Base-by-base conservation (phyloP, 139 green algal species). In the Picocystis salinarum region DNA sequence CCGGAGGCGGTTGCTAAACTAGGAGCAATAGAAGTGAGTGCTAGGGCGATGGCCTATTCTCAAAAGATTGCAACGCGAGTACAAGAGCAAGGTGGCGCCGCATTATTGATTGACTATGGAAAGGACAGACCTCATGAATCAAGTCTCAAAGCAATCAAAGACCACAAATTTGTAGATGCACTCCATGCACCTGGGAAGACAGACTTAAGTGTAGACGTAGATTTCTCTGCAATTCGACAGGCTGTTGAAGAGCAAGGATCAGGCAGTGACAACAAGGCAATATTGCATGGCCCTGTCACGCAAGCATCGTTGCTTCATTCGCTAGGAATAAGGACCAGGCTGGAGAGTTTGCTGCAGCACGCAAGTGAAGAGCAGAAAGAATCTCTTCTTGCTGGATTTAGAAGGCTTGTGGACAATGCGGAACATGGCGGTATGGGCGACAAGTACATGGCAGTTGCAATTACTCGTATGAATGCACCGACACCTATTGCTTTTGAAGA, bases 91-190 rank as follows among this genome's bases (percentile, higher is more conserved):
- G n/a, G 42, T 4, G 88, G 88, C 7, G 86, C 75, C 0, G 88
- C 85, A 1, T 63, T 98, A 11, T 40, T 95, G 18, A 61, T 98
- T 1, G 88, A 98, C 57, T 98, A 98, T 47, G 88, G 88, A 0
- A 52, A 74, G 18, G 75, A 85, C 29, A 53, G 34, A 0, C 64
- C 72, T 6, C 85, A 91, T 41, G 28, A 27, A 0, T 66, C 71
- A 50, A 90, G 62, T 25, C 46, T 97, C 39, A 64, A 75, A 31
- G 71, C 52, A 12, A 73, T 76, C 40, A 46, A 56, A n/a, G 33
- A 55, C 10, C 67, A 76, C 45, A 40, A 65, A 44, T 74, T 77
- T 54, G 64, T 75, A 23, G 28, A 64, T 3, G 30, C 78, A 30
- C 61, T 96, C 31, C 60, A 80, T 6, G 19, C 48, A 24, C 87